Conservation (phyloP, 352 stramenopile genomes). For the Phytophthora agathidicida region DNA sequence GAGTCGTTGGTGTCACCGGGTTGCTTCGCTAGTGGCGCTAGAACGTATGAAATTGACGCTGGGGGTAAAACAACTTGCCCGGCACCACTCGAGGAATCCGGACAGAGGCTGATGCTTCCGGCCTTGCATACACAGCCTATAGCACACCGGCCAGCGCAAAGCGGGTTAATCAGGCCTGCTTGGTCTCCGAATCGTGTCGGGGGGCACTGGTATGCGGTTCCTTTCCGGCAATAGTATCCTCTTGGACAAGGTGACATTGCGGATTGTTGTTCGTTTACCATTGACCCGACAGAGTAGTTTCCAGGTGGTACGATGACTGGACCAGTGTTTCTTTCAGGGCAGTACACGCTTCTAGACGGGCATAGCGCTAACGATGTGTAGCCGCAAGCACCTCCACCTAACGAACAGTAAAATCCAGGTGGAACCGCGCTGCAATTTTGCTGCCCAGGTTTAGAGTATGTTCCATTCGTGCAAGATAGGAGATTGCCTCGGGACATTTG, state of each 20-base stretch:
- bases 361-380: constrained; percentile 48
- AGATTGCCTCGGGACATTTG: constrained; percentile 42
- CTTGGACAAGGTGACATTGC: constrained; percentile 47
- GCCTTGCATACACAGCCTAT: constrained; percentile 53
- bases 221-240: constrained; percentile 57
- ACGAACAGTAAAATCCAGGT: constrained; percentile 50
- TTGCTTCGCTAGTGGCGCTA: constrained; percentile 33
- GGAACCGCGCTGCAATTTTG: constrained; percentile 46
- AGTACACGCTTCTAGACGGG: constrained; percentile 48
- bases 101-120: constrained; percentile 57
- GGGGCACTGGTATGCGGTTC: constrained; percentile 43
- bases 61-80: constrained; percentile 37
- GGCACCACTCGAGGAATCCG: constrained; percentile 22
- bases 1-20: constrained; percentile 21
- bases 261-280: constrained; percentile 31
- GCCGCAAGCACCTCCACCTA: constrained; percentile 30
- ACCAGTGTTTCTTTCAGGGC: constrained; percentile 43
- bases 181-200: constrained; percentile 50
- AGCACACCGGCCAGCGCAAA: constrained; percentile 55
- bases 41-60: constrained; percentile 36
- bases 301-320: constrained; percentile 45
- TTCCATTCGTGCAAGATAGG: constrained; percentile 49
- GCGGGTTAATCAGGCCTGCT: constrained; percentile 36
- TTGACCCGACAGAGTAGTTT: constrained; percentile 50
- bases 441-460: constrained; percentile 59